Evolutionary conservation across 2,329 filamentous ascomycete genomes (phyloP), one percentile per base, ranked within the genome.

Genomic region (Penicillium concentricum): DNA sequence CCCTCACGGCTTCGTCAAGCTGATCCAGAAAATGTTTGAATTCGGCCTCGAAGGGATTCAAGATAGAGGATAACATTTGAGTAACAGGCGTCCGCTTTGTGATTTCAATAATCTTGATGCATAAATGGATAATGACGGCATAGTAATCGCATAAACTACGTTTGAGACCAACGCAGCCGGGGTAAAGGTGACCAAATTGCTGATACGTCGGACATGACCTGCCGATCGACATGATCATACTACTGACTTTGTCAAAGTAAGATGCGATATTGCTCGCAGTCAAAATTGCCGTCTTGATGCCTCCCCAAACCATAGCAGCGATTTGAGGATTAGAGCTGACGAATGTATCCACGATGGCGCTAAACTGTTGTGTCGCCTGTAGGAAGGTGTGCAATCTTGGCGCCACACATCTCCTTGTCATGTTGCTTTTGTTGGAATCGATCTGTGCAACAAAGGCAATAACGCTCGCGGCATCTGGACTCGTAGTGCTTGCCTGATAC

Each of bases 211-310:
- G n/a, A n/a, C n/a, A n/a, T n/a, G n/a, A n/a, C n/a, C n/a, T n/a
- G n/a, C n/a, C n/a, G n/a, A n/a, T n/a, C n/a, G n/a, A n/a, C n/a
- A n/a, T n/a, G n/a, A n/a, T n/a, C n/a, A n/a, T n/a, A n/a, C n/a
- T n/a, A n/a, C n/a, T 24, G 20, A 67, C 52, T 38, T 65, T 59
- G 7, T 62, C 63, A 50, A 66, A 67, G 43, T 63, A 67, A 22
- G 65, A 63, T 7, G 60, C 38, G 28, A 61, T 57, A 38, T 60
- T 60, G 30, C 48, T 51, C 0, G 60, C 54, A 2, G 51, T 39
- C 28, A 60, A 44, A 20, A 67, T 44, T 2, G 65, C 59, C 34
- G 54, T 59, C 44, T 60, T 66, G 20, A 67, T n/a, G 10, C 53
- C 54, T 16, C 61, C 65, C 63, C 65, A 66, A 15, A 67, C 51